These are phyloP conservation scores for Neurospora africana DNA, from an alignment of 495 filamentous ascomycete genomes.

Conservation along the genomic window DNA sequence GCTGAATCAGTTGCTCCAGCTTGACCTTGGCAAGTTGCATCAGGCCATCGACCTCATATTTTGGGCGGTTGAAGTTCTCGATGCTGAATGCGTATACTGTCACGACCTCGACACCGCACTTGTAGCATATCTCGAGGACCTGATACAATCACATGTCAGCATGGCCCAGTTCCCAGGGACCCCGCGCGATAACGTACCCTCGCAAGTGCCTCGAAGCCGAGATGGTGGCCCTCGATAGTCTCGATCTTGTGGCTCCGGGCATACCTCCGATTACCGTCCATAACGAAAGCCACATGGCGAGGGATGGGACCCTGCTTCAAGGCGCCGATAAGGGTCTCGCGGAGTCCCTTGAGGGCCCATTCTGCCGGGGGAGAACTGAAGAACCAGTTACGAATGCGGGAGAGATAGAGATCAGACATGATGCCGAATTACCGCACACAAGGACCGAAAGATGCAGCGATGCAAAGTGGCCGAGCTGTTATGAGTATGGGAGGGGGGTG, in stretches of 20 bases:
- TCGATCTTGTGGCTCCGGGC: slow-evolving; percentile 85
- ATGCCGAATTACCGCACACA: background rate
- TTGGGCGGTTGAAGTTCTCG: slow-evolving; percentile 97
- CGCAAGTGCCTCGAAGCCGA: slow-evolving; percentile 91
- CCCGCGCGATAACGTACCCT: slow-evolving; percentile 37
- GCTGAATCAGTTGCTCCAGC: slow-evolving; percentile 78
- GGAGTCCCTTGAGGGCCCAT: slow-evolving; percentile 60
- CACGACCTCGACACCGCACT: slow-evolving; percentile 86
- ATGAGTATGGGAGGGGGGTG: background rate
- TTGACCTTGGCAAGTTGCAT: slow-evolving; percentile 98
- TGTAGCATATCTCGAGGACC: slow-evolving; percentile 97
- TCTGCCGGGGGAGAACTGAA: slow-evolving; percentile 80
- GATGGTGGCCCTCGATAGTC: slow-evolving; percentile 91
- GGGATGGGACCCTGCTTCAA: slow-evolving; percentile 85
- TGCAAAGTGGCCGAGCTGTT: background rate
- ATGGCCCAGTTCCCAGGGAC: background rate
- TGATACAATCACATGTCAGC: slow-evolving; percentile 20
- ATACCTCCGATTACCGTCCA: slow-evolving; percentile 95
- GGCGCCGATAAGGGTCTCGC: slow-evolving; percentile 76
- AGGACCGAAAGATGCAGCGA: background rate
- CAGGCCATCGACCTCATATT: slow-evolving; percentile 90
- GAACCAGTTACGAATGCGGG: slow-evolving; percentile 74
- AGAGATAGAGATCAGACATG: slow-evolving; percentile 53
- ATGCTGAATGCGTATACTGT: slow-evolving; percentile 98
- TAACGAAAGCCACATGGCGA: slow-evolving; percentile 91